Evolutionary conservation across 345 rosid genomes (phyloP), one percentile per base, ranked within the genome.

Genomic region (Acer campestre): DNA sequence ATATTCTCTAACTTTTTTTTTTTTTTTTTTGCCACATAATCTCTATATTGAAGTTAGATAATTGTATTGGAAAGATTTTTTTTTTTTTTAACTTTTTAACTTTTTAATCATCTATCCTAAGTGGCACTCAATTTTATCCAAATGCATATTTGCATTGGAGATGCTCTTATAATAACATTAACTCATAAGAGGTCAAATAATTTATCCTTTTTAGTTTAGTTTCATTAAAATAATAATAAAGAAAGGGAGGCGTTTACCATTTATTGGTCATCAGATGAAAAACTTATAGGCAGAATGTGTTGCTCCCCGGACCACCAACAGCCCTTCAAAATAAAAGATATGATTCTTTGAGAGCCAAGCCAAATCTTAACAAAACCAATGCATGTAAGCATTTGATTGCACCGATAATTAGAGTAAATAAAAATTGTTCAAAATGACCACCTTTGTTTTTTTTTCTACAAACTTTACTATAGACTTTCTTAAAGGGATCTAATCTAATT

Each of bases 401-500:
- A n/a, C 16, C 35, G 68, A 64, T 68, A 56, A 16, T 64, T n/a
- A 35, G 38, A 35, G 38, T 35, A 35, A 4, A 35, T 35, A 55
- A 68, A 31, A 7, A 73, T 56, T 70, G 46, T 62, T 75, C 16
- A 75, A 70, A 76, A 64, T 61, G 71, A 61, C n/a, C 68, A 35
- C 38, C 38, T 35, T 1, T 25, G 1, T 35, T 4, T 6, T 35
- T 35, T 35, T 4, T 35, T 0, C 1, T 35, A 35, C 46, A 42
- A 70, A 59, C 81, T 79, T 80, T 78, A 74, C 68, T 40, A 18
- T 61, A 14, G 67, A 74, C 86, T 87, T 85, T 81, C 68, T 20
- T 81, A 77, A 84, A 86, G 80, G 53, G 7, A 53, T 69, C 74
- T 84, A 78, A 53, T 69, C 74, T 83, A 80, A 85, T 83, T 84